These are phyloP conservation scores for Leccinum pachyderme DNA, from an alignment of 1,284 basidiomycete species.

Conservation along the genomic window DNA sequence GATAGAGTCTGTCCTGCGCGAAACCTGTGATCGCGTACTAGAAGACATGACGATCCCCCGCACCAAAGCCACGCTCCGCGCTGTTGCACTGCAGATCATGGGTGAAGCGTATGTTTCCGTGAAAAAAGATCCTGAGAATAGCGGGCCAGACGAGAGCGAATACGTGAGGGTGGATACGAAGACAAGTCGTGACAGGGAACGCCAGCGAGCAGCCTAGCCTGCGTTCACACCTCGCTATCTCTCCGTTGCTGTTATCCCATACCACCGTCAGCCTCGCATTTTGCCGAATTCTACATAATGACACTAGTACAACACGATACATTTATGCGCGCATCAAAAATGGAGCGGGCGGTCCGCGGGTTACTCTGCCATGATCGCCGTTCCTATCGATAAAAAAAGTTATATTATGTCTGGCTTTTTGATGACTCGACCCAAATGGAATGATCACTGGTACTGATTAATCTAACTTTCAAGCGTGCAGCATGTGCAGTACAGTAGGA, in stretches of 20 bases:
- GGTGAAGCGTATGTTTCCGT: conserved; percentile 74
- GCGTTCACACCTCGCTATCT: not conserved
- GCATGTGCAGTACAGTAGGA: too few relatives aligned
- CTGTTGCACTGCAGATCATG: conserved; percentile 80
- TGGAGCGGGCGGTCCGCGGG: too few relatives aligned
- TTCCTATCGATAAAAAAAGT: not conserved
- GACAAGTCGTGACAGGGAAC: conserved; percentile 48
- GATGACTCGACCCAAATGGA: not conserved
- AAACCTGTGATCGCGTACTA: conserved; percentile 89
- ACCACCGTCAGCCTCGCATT: not conserved
- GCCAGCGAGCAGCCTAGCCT: conserved; percentile 23
- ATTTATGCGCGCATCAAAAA: not conserved
- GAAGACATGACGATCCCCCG: conserved; percentile 52
- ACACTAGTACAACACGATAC: not conserved
- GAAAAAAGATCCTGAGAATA: conserved; percentile 58
- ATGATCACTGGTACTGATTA: not conserved
- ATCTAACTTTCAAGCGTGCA: not conserved
- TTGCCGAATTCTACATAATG: conserved; percentile 2
- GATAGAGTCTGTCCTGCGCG: conserved; percentile 90
- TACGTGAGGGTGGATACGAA: conserved; percentile 84
- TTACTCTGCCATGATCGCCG: not conserved
- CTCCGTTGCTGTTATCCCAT: conserved; percentile 4
- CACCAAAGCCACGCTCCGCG: conserved; percentile 71
- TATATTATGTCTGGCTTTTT: not conserved
- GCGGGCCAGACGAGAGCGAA: conserved; percentile 59